These are phyloP conservation scores for Lupinus albus DNA, from an alignment of 306 rosid species.

Conservation along the genomic window DNA sequence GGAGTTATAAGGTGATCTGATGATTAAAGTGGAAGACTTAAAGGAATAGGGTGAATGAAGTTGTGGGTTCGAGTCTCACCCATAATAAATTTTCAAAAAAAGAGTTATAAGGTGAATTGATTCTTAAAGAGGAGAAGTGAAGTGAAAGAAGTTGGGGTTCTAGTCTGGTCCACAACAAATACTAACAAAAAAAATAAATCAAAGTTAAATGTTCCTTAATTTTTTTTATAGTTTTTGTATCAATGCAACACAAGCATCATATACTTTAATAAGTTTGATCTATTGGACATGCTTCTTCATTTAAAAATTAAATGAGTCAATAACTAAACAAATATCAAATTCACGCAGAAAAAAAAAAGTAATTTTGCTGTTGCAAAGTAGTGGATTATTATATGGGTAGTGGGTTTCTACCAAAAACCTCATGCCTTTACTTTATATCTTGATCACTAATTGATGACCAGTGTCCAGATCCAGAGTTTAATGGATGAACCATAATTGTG, in stretches of 20 bases:
- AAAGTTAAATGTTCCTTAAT: neutral
- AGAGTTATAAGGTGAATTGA: too few relatives aligned
- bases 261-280: neutral
- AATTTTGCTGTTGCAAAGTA: slow-evolving; percentile 1
- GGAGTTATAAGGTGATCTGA: too few relatives aligned
- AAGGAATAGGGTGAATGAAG: too few relatives aligned
- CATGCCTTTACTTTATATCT: slow-evolving; percentile 29
- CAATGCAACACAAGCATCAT: slow-evolving; percentile 20
- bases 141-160: too few relatives aligned
- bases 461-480: slow-evolving; percentile 34
- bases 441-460: neutral
- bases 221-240: neutral
- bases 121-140: too few relatives aligned
- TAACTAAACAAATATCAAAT: neutral
- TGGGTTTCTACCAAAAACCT: slow-evolving; percentile 44
- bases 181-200: too few relatives aligned
- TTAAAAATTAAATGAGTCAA: neutral
- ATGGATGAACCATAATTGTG: slow-evolving; percentile 36
- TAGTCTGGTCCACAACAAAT: too few relatives aligned
- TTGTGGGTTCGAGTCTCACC: too few relatives aligned
- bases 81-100: too few relatives aligned
- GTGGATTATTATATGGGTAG: slow-evolving; percentile 25
- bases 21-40: too few relatives aligned
- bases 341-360: too few relatives aligned
- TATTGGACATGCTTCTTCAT: neutral